Conservation (phyloP, 345 rosid genomes). For the Eucalyptus marginata region DNA sequence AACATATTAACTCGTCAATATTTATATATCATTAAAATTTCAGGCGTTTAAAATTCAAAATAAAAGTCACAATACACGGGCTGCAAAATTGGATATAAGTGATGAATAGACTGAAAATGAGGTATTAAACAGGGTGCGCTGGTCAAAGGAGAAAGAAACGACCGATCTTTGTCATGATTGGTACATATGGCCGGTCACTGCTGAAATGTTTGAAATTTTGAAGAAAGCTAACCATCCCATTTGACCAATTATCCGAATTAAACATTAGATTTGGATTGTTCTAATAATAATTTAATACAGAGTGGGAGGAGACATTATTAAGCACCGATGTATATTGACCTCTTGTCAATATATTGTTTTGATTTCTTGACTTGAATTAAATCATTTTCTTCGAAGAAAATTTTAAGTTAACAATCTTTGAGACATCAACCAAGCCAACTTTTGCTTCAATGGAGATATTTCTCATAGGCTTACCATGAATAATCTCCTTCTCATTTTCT, state of each 20-base stretch:
- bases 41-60: background rate
- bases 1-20: background rate
- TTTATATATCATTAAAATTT: background rate
- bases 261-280: background rate
- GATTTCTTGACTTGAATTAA: background rate
- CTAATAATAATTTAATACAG: background rate
- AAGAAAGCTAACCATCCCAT: background rate
- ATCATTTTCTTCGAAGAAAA: background rate
- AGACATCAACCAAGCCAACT: background rate
- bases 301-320: background rate
- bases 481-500: background rate
- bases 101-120: background rate
- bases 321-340: background rate
- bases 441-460: too few species aligned
- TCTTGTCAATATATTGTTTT: background rate
- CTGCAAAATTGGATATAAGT: background rate
- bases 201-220: background rate
- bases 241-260: background rate
- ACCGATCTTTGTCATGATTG: background rate
- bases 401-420: too few species aligned
- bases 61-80: background rate
- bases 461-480: background rate
- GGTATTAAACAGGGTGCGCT: background rate
- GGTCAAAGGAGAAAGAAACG: background rate
- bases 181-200: background rate